A percentile compares a stretch with the other conserved stretches of the same genome.
Conservation (phyloP, 1,284 basidiomycete genomes). For the Tilletia walkeri region DNA sequence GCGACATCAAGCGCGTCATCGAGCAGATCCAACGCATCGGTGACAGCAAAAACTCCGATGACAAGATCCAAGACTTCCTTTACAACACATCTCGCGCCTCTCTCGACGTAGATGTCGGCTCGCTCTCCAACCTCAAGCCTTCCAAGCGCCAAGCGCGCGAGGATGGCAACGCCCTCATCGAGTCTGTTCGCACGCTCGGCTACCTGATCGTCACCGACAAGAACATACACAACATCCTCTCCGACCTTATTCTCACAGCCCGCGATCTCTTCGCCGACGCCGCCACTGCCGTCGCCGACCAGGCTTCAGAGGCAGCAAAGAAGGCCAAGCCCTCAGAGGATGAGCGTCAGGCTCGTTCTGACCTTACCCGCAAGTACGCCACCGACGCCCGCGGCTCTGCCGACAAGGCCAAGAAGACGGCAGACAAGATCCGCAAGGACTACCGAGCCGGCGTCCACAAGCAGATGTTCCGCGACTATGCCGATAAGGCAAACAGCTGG, state of each 20-base stretch:
- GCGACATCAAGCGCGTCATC: constrained; percentile 39
- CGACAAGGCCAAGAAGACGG: constrained; percentile 54
- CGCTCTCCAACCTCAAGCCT: constrained; percentile 24
- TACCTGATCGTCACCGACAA: constrained; percentile 58
- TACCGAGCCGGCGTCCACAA: constrained; percentile 19
- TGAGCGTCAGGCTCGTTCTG: constrained; percentile 44
- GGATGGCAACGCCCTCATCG: constrained; percentile 56
- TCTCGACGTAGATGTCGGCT: constrained; percentile 32
- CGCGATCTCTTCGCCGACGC: constrained; percentile 59
- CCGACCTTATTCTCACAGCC: constrained; percentile 57
- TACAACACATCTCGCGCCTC: constrained; percentile 51
- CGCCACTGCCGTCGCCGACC: constrained; percentile 42
- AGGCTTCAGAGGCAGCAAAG: constrained; percentile 39
- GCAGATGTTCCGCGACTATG: constrained; percentile 24
- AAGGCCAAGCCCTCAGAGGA: constrained; percentile 33
- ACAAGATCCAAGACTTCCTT: constrained; percentile 58
- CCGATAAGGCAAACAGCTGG: constrained; percentile 48
- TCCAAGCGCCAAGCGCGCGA: constrained; percentile 51
- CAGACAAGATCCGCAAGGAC: constrained; percentile 53
- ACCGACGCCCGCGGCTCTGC: constrained; percentile 31
- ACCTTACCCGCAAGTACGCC: constrained; percentile 55
- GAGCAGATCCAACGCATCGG: constrained; percentile 39
- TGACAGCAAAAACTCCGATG: constrained; percentile 49
- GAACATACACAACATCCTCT: constrained; percentile 57
- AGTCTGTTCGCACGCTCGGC: constrained; percentile 58